A percentile compares a stretch with the other conserved stretches of the same genome.
Conservation (phyloP, 306 rosid genomes). For the Cucurbita argyrosperma region DNA sequence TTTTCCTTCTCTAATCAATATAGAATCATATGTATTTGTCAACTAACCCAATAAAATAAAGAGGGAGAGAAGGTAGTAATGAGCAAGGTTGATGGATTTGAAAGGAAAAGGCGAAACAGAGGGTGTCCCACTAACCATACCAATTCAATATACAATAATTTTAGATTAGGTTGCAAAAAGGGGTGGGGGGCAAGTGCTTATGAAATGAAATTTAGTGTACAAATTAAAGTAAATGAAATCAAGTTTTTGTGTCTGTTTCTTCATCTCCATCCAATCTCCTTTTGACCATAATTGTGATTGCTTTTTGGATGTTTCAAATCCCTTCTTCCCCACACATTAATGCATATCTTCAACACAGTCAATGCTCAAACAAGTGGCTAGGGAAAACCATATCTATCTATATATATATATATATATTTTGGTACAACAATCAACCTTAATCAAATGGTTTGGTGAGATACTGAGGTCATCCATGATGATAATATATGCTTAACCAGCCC, state of each 20-base stretch:
- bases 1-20: background rate
- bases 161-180: too few species aligned
- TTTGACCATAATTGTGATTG: background rate
- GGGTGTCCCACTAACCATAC: background rate
- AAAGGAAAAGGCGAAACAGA: background rate
- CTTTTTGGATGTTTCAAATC: background rate
- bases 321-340: background rate
- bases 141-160: background rate
- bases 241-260: too few species aligned
- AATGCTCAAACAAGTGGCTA: conserved; percentile 22
- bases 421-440: background rate
- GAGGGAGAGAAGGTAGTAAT: background rate
- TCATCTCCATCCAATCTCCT: background rate
- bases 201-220: too few species aligned
- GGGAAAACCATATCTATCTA: conserved; percentile 6
- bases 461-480: background rate
- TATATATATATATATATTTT: background rate
- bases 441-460: background rate
- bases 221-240: too few species aligned
- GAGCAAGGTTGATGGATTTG: background rate
- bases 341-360: conserved; percentile 4
- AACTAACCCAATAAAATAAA: background rate
- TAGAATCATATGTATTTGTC: background rate
- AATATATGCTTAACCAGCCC: background rate
- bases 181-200: background rate